These are phyloP conservation scores for Candida stauntonica DNA, from an alignment of 805 yeast species.

Conservation along the genomic window DNA sequence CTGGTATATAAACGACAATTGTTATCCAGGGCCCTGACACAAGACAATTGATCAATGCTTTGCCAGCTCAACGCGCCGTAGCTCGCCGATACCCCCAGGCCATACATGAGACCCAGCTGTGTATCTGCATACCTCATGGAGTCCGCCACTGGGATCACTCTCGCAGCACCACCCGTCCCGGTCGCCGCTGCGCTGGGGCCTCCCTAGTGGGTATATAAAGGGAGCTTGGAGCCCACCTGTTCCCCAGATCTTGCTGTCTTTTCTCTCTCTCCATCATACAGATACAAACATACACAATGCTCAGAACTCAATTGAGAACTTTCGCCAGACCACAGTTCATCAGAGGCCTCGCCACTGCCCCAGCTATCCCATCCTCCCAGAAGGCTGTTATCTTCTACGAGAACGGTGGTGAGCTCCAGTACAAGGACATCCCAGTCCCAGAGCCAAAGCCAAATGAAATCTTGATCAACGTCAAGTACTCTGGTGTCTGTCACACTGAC, in stretches of 20 bases:
- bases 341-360: conserved; percentile 29
- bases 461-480: conserved; percentile 62
- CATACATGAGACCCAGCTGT: neutral
- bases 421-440: conserved; percentile 55
- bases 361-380: conserved; percentile 43
- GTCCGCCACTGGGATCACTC: neutral
- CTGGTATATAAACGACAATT: no score
- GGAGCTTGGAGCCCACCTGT: no score
- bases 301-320: conserved; percentile 23
- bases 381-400: conserved; percentile 51
- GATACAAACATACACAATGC: conserved; percentile 15
- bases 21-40: no score
- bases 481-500: conserved; percentile 75
- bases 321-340: conserved; percentile 21
- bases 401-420: conserved; percentile 44
- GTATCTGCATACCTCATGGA: conserved; percentile 1
- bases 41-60: no score
- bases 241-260: neutral
- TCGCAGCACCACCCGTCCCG: neutral
- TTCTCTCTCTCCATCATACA: neutral
- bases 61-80: no score
- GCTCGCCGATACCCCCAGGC: no score
- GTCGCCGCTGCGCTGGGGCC: neutral
- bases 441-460: conserved; percentile 60
- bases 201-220: neutral